Conservation (phyloP, 768 basidiomycete genomes). For the Boletus pseudo-olivaceus region DNA sequence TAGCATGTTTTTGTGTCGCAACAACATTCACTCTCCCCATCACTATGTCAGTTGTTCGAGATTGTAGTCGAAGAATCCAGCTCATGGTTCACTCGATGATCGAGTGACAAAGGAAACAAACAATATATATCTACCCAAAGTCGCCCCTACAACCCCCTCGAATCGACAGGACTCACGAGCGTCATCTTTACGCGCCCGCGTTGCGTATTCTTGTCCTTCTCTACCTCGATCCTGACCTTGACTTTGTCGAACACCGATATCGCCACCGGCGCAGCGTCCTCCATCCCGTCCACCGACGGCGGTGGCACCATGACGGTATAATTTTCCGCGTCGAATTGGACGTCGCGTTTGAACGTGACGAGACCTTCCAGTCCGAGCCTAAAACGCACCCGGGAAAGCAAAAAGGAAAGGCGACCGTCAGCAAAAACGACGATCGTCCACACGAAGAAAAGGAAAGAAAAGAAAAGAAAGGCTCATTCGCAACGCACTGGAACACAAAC, state of each 20-base stretch:
- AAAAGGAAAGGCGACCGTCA: neutral
- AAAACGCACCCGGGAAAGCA: neutral
- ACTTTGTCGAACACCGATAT: slow-evolving; percentile 95
- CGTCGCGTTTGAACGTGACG: slow-evolving; percentile 89
- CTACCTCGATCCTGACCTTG: slow-evolving; percentile 82
- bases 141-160: slow-evolving; percentile 35
- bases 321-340: slow-evolving; percentile 86
- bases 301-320: slow-evolving; percentile 77
- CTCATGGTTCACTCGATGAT: neutral
- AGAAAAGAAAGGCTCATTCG: neutral
- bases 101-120: neutral
- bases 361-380: slow-evolving; percentile 94
- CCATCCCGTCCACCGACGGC: slow-evolving; percentile 8
- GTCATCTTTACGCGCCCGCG: slow-evolving; percentile 86
- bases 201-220: slow-evolving; percentile 93
- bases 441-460: too few species aligned
- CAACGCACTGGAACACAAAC: slow-evolving; percentile 84
- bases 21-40: neutral
- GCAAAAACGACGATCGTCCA: neutral
- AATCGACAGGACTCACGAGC: slow-evolving; percentile 64
- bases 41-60: neutral
- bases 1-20: neutral
- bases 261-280: slow-evolving; percentile 40
- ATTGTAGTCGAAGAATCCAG: neutral
- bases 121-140: neutral